These are phyloP conservation scores for Xylaria palmicola DNA, from an alignment of 495 filamentous ascomycete species.

Conservation along the genomic window DNA sequence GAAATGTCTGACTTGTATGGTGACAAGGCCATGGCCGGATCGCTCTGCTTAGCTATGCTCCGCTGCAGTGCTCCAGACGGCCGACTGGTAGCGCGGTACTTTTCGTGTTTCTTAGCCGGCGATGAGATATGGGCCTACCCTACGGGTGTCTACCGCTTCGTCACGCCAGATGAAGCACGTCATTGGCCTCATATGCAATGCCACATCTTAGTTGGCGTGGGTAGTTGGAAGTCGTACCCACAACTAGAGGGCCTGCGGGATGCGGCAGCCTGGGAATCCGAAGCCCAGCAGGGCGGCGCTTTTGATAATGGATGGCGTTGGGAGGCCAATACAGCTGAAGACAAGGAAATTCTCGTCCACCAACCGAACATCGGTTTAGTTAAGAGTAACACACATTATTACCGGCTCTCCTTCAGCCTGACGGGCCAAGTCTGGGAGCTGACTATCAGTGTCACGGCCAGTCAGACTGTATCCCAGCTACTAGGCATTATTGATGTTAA, in stretches of 20 bases:
- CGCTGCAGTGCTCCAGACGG: background rate
- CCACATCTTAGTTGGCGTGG: background rate
- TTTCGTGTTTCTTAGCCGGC: background rate
- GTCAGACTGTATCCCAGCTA: background rate
- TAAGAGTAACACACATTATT: background rate
- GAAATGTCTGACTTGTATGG: background rate
- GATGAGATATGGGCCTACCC: background rate
- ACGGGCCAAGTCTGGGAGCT: background rate
- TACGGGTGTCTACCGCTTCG: background rate
- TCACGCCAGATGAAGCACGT: background rate
- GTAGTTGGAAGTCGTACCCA: background rate
- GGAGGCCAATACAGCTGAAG: background rate
- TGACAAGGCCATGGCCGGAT: background rate
- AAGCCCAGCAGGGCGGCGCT: background rate
- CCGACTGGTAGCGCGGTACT: background rate
- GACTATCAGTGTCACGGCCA: background rate
- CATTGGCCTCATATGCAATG: conserved; percentile 2
- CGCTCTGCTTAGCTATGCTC: conserved; percentile 1
- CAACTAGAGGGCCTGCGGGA: background rate
- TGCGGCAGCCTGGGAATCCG: background rate
- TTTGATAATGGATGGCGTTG: background rate
- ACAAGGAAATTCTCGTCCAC: background rate
- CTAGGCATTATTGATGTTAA: background rate
- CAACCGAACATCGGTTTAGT: background rate
- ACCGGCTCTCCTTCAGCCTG: background rate